Evolutionary conservation across 345 rosid genomes (phyloP).

Genomic region (Eucalyptus decipiens): DNA sequence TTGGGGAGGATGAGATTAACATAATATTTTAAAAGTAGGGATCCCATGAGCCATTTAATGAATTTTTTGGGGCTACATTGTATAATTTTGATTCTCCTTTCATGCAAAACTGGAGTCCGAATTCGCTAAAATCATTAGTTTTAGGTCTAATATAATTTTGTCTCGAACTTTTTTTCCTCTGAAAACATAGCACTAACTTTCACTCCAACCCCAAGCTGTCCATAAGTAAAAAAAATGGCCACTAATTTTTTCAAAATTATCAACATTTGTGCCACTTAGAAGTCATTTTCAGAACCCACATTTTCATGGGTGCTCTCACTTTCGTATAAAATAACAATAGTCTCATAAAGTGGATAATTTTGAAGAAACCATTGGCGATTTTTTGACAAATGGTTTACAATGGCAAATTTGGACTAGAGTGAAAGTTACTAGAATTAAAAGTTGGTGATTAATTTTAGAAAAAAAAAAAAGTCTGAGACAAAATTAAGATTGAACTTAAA

Average conservation of each 20-base stretch:
- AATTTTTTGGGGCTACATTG: not conserved
- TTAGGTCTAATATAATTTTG: not conserved
- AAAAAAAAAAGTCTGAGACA: not conserved
- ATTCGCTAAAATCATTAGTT: not conserved
- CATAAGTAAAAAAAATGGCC: not conserved
- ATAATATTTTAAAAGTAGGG: not conserved
- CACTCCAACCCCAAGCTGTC: not conserved
- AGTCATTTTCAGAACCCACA: not conserved
- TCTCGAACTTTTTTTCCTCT: not conserved
- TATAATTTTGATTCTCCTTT: not conserved
- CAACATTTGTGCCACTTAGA: not conserved
- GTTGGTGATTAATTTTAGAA: not conserved
- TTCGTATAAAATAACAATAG: not conserved
- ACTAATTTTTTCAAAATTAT: not conserved
- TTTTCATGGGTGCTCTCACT: not conserved
- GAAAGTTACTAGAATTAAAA: too few relatives aligned
- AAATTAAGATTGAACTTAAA: not conserved
- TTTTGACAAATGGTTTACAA: not conserved
- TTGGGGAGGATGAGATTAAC: not conserved
- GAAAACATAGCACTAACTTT: not conserved
- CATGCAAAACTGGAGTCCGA: not conserved
- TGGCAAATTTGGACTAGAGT: not conserved
- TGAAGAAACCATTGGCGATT: not conserved
- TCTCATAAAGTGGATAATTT: not conserved
- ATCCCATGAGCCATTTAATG: not conserved